These are phyloP conservation scores for Aspergillus diversus DNA, from an alignment of 495 filamentous ascomycete genomes.

Conservation along the genomic window DNA sequence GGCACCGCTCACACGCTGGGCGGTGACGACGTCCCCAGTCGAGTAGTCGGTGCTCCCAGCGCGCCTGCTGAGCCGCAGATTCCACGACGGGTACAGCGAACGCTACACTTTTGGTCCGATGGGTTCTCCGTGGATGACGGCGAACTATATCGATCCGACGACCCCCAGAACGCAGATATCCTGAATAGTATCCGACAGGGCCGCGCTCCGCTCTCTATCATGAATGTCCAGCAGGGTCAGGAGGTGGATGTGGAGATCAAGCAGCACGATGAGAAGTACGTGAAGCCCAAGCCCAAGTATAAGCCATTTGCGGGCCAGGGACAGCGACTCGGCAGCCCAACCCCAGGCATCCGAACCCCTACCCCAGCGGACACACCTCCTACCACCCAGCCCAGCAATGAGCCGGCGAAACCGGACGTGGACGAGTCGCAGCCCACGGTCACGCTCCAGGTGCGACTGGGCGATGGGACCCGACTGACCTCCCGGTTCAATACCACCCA, in stretches of 20 bases:
- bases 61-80: constrained; percentile 42
- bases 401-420: constrained; percentile 55
- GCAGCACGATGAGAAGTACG: constrained; percentile 84
- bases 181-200: constrained; percentile 85
- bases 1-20: constrained; percentile 86
- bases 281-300: constrained; percentile 79
- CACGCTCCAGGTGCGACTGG: constrained; percentile 84
- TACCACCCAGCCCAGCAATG: constrained; percentile 34
- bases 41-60: constrained; percentile 67
- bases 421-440: constrained; percentile 79
- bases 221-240: constrained; percentile 85
- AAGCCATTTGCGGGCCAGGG: constrained; percentile 84
- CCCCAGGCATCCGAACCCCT: constrained; percentile 62
- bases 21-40: constrained; percentile 82
- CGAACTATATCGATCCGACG: constrained; percentile 83
- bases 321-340: constrained; percentile 88
- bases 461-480: constrained; percentile 82
- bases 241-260: constrained; percentile 89
- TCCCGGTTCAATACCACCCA: constrained; percentile 91
- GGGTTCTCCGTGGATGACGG: constrained; percentile 97
- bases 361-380: constrained; percentile 33
- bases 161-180: constrained; percentile 80
- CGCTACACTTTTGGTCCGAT: constrained; percentile 89
- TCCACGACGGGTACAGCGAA: constrained; percentile 61
- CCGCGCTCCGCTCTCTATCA: constrained; percentile 81